Percentiles rank a stretch among this genome's conserved stretches.
phyloP scores from a whole-genome alignment of 331 rosid genomes.

The Rhamnella rubrinervis region DNA sequence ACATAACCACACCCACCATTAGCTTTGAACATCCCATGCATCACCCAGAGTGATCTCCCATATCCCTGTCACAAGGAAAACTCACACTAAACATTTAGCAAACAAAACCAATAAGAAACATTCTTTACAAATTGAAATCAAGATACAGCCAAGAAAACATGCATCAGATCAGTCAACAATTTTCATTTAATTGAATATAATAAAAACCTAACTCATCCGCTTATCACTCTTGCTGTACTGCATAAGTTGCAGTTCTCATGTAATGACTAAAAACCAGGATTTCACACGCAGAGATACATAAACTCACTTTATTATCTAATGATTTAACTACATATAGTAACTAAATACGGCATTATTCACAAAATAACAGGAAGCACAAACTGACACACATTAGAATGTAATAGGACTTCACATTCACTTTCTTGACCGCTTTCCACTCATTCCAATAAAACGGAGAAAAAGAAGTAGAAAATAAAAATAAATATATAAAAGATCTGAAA shows the following conservation, averaged over 20 bases:
- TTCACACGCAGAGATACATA: neutral
- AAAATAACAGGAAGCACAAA: neutral
- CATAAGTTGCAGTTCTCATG: neutral
- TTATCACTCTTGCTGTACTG: neutral
- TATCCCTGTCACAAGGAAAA: slow-evolving; percentile 57
- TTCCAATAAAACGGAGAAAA: neutral
- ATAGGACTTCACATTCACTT: neutral
- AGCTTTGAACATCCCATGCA: slow-evolving; percentile 98
- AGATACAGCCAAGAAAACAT: slow-evolving; percentile 20
- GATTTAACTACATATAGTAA: neutral
- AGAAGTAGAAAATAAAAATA: neutral
- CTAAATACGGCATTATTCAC: neutral
- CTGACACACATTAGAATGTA: neutral
- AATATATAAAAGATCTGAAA: neutral
- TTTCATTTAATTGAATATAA: neutral
- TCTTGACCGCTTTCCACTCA: neutral
- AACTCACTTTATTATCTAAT: neutral
- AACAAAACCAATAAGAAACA: slow-evolving; percentile 16
- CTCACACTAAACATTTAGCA: slow-evolving; percentile 11
- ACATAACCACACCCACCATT: slow-evolving; percentile 89
- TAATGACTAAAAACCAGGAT: slow-evolving; percentile 5
- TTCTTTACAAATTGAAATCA: slow-evolving; percentile 20
- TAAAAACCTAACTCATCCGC: neutral
- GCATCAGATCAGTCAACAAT: neutral
- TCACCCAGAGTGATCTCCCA: slow-evolving; percentile 96